Conservation (phyloP, 1,284 basidiomycete genomes). For the Trichosporon coremiiforme region DNA sequence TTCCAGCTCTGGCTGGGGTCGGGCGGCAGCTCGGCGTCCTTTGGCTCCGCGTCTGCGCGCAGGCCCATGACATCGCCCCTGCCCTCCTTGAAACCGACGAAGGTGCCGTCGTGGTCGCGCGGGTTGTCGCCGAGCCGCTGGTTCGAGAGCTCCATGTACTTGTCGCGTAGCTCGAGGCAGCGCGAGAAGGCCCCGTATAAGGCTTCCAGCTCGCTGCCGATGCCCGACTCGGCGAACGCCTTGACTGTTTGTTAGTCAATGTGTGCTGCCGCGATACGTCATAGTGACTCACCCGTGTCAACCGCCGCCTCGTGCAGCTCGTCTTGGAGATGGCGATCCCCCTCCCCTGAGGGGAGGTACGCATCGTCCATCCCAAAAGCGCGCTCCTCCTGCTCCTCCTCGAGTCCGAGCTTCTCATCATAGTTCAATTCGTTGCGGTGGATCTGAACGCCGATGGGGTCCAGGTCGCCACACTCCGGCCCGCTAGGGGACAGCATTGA, state of each 20-base stretch:
- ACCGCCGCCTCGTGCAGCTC: constrained; percentile 15
- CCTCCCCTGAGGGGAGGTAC: background rate
- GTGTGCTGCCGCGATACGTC: background rate
- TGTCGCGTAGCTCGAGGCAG: constrained; percentile 85
- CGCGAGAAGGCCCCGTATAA: constrained; percentile 65
- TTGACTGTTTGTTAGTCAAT: constrained; percentile 28
- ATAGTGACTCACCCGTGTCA: constrained; percentile 34
- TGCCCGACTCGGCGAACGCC: constrained; percentile 55
- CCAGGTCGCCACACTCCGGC: constrained; percentile 39
- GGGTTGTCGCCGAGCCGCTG: constrained; percentile 91
- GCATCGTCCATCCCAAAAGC: constrained; percentile 22
- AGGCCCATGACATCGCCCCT: constrained; percentile 68
- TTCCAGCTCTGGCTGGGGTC: constrained; percentile 63
- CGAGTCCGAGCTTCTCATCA: constrained; percentile 49
- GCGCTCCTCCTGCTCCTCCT: constrained; percentile 48
- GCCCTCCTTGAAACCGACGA: constrained; percentile 64
- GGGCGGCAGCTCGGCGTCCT: constrained; percentile 37
- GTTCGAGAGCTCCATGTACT: constrained; percentile 80
- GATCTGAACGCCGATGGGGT: constrained; percentile 33
- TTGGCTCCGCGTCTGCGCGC: constrained; percentile 63
- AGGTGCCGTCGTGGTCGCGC: constrained; percentile 76
- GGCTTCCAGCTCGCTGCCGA: constrained; percentile 55
- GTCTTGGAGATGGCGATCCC: constrained; percentile 5
- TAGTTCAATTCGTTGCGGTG: constrained; percentile 41
- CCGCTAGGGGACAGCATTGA: background rate